These are phyloP conservation scores for Penicillium occitanis DNA, from an alignment of 2,329 filamentous ascomycete species.

Conservation along the genomic window DNA sequence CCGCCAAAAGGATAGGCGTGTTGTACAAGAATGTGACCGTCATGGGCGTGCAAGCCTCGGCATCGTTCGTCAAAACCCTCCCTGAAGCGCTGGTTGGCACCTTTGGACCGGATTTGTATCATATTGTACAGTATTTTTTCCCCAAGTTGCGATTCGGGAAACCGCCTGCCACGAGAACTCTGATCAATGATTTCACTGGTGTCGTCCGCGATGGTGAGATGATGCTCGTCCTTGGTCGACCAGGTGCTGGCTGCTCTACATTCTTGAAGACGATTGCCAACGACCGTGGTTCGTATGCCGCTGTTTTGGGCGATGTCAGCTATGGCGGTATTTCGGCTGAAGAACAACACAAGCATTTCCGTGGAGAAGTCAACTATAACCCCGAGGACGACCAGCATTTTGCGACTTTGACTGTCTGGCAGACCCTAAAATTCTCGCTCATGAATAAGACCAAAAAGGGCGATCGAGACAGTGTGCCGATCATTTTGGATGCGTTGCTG, in stretches of 20 bases:
- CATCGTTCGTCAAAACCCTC: conserved; percentile 69
- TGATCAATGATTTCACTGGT: conserved; percentile 68
- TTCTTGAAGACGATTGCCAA: conserved; percentile 76
- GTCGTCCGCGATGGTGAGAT: conserved; percentile 68
- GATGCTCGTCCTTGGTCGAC: conserved; percentile 70
- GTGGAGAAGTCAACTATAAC: conserved; percentile 77
- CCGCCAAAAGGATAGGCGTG: conserved; percentile 75
- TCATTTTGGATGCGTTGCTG: conserved; percentile 68
- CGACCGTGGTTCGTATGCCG: conserved; percentile 63
- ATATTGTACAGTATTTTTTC: conserved; percentile 57
- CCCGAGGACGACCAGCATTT: conserved; percentile 67
- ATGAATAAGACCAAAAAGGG: conserved; percentile 72
- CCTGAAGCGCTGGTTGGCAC: conserved; percentile 74
- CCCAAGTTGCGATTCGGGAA: conserved; percentile 52
- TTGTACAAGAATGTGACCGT: conserved; percentile 75
- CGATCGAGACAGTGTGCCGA: conserved; percentile 52
- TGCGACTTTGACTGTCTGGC: conserved; percentile 71
- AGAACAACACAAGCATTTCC: conserved; percentile 66
- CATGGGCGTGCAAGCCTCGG: conserved; percentile 65
- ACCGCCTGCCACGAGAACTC: conserved; percentile 51
- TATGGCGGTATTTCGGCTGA: conserved; percentile 71
- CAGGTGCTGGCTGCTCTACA: conserved; percentile 71
- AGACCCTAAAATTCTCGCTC: conserved; percentile 73
- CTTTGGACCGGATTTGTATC: conserved; percentile 77
- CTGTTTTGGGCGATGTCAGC: conserved; percentile 66